Conservation (phyloP, 352 stramenopile genomes). For the Globisporangium nunn region DNA sequence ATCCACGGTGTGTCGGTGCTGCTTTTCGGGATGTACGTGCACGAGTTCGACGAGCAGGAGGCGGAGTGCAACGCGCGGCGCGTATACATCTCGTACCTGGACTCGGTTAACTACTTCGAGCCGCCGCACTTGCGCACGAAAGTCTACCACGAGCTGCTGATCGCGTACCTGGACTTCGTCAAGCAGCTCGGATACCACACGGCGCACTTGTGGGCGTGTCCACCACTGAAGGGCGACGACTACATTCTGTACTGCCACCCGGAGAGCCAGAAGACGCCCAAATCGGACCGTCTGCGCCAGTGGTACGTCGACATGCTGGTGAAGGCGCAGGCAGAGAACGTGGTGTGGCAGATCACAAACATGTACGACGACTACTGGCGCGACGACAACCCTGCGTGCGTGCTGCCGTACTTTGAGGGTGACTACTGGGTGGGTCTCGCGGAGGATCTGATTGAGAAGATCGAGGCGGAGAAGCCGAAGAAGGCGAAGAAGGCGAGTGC, state of each 20-base stretch:
- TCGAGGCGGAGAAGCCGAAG: slow-evolving; percentile 82
- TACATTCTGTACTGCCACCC: slow-evolving; percentile 99
- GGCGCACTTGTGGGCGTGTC: slow-evolving; percentile 99
- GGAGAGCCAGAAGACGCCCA: slow-evolving; percentile 97
- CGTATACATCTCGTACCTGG: slow-evolving; percentile 99
- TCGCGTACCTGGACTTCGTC: slow-evolving; percentile 98
- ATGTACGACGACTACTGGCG: slow-evolving; percentile 95
- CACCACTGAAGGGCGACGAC: slow-evolving; percentile 98
- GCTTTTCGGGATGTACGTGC: slow-evolving; percentile 99
- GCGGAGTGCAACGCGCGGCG: slow-evolving; percentile 91
- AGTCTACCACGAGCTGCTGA: slow-evolving; percentile 98
- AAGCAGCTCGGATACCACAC: slow-evolving; percentile 96
- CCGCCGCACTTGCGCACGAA: slow-evolving; percentile 95
- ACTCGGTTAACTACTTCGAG: slow-evolving; percentile 99
- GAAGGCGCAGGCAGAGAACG: slow-evolving; percentile 78
- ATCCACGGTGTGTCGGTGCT: slow-evolving; percentile 99
- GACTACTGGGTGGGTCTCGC: slow-evolving; percentile 86
- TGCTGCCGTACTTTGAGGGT: slow-evolving; percentile 80
- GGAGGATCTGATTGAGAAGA: slow-evolving; percentile 86
- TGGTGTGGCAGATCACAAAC: slow-evolving; percentile 94
- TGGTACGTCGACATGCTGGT: slow-evolving; percentile 93
- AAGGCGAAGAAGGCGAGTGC: slow-evolving; percentile 35
- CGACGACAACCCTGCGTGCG: slow-evolving; percentile 78
- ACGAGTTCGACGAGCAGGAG: slow-evolving; percentile 98
- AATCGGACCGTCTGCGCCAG: slow-evolving; percentile 95